A percentile compares a stretch with the other conserved stretches of the same genome.
Evolutionary conservation across 2,329 filamentous ascomycete genomes (phyloP).

Genomic region (Thyridium curvatum): DNA sequence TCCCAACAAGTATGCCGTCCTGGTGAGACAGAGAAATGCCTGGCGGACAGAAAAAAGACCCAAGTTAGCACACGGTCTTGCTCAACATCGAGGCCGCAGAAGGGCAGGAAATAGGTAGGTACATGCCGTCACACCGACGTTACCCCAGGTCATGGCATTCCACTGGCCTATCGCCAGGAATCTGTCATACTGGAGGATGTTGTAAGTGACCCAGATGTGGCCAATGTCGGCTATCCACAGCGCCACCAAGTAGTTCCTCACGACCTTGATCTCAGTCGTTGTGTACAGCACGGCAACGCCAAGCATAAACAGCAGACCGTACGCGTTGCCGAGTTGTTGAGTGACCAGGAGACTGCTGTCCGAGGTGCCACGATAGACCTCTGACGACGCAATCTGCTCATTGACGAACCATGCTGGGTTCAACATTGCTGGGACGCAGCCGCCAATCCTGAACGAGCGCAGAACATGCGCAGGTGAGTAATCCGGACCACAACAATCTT

Average conservation of each 20-base stretch:
- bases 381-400: constrained; percentile 46
- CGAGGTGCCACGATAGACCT: constrained; percentile 13
- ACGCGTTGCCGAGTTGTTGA: constrained; percentile 64
- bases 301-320: constrained; percentile 58
- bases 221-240: constrained; percentile 61
- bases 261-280: constrained; percentile 58
- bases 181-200: constrained; percentile 48
- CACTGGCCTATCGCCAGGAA: constrained; percentile 49
- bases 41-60: constrained; percentile 16
- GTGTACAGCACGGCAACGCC: constrained; percentile 58
- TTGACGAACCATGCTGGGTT: constrained; percentile 56
- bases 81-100: not conserved
- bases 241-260: constrained; percentile 61
- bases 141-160: constrained; percentile 70
- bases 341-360: constrained; percentile 50
- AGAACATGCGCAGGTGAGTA: constrained; percentile 4
- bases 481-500: not conserved
- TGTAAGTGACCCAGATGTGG: constrained; percentile 57
- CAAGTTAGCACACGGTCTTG: too few species aligned
- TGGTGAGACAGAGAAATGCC: constrained; percentile 48
- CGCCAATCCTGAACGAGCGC: constrained; percentile 44
- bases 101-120: not conserved
- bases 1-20: constrained; percentile 52
- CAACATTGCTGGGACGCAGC: constrained; percentile 49
- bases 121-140: constrained; percentile 59